These are phyloP conservation scores for Aureobasidium sp. DNA, from an alignment of 2,329 filamentous ascomycete genomes.

Conservation along the genomic window DNA sequence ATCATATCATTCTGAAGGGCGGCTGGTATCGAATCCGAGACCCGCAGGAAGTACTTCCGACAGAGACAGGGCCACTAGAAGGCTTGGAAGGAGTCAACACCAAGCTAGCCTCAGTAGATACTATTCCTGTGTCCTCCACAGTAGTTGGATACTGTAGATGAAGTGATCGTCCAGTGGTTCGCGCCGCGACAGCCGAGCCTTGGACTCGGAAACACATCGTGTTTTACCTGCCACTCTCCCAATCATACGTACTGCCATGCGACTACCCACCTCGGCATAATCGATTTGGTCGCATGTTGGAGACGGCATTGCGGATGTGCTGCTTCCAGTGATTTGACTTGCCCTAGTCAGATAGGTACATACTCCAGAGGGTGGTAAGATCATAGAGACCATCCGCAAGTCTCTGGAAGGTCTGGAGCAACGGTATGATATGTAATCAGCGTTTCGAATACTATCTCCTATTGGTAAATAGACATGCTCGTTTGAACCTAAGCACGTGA, in stretches of 20 bases:
- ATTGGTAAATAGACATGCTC: neutral
- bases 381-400: neutral
- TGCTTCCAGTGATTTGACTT: neutral
- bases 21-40: neutral
- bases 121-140: conserved; percentile 4
- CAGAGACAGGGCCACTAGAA: neutral
- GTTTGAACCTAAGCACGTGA: neutral
- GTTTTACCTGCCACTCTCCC: neutral
- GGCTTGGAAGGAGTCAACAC: neutral
- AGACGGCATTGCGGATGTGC: neutral
- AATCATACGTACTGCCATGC: neutral
- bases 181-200: conserved; percentile 1
- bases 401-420: neutral
- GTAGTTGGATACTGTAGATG: neutral
- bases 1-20: neutral
- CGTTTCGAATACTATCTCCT: neutral
- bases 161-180: neutral
- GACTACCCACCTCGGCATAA: neutral
- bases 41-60: neutral
- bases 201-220: neutral
- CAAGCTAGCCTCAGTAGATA: neutral
- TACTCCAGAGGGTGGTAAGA: neutral
- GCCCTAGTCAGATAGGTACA: neutral
- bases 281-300: neutral
- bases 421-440: neutral